Base-by-base conservation (phyloP, 495 filamentous ascomycete genomes). In the Lasiosphaeris hirsuta region DNA sequence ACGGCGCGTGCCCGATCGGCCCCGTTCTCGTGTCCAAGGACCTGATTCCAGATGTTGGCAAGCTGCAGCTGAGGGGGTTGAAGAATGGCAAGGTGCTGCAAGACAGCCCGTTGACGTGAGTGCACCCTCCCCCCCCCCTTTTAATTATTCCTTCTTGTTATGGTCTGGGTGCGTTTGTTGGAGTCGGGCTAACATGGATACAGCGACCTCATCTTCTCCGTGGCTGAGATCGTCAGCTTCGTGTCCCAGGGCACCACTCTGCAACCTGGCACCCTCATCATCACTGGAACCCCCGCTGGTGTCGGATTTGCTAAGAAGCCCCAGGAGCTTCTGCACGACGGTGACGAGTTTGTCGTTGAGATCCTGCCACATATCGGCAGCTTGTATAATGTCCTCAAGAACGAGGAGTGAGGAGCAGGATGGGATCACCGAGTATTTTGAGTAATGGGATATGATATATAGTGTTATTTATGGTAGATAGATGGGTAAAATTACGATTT, bases 11-110 rank as follows among this genome's bases (percentile, higher is more conserved):
- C 54, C 77, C 76, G 7, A 68, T 79, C 35, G 82, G 83, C 11
- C 83, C 83, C 6, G 74, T 75, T 3, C 59, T 86, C n/a, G 83
- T 83, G 34, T 79, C 77, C 1, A 75, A 77, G 36, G 68, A 72
- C n/a, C 63, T 76, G 11, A 62, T 86, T 40, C 73, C 78, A n/a
- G 71, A 79, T 45, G 69, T 72, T 7, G 61, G 64, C 13, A 61
- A 56, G 51, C 57, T 79, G 17, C 51, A 63, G 18, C 42, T 80
- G 57, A 63, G 72, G 52, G 75, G 77, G 7, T 44, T 77, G 43
- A 73, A 77, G 67, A 78, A 81, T 62, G 76, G 77, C 4, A 72
- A 72, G 60, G 72, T 75, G 14, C 52, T 78, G 63, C 78, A 81
- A 61, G 66, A 79, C 30, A 82, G 78, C 56, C 68, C 70, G 23